phyloP scores from a whole-genome alignment of 2,329 filamentous ascomycete species.

The Aureobasidium sp. region DNA sequence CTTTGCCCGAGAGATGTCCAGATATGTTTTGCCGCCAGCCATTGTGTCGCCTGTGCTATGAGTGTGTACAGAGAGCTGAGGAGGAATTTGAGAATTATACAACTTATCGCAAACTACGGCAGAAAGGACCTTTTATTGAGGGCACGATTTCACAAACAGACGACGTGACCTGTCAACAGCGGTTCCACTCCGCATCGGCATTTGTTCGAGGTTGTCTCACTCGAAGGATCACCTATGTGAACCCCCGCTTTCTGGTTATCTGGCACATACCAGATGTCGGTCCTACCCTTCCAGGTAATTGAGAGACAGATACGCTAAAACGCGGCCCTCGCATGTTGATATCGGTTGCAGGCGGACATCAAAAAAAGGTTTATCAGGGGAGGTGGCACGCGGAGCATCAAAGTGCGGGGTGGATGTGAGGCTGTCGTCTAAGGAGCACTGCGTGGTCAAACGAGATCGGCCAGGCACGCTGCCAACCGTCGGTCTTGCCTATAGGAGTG shows the following conservation, averaged over 20 bases:
- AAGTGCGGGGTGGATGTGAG: too few relatives aligned
- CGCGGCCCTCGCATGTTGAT: too few relatives aligned
- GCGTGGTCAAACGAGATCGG: too few relatives aligned
- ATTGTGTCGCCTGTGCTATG: too few relatives aligned
- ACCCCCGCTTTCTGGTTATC: not conserved
- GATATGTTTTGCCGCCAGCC: slow-evolving; percentile 12
- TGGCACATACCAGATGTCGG: not conserved
- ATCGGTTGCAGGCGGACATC: too few relatives aligned
- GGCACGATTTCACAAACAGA: not conserved
- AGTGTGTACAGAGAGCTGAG: too few relatives aligned
- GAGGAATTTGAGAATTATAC: too few relatives aligned
- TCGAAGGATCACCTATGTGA: not conserved
- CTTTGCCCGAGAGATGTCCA: slow-evolving; percentile 18
- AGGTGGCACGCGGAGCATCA: too few relatives aligned
- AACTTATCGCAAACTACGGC: too few relatives aligned
- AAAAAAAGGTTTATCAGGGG: too few relatives aligned
- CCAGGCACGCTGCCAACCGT: too few relatives aligned
- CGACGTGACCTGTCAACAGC: not conserved
- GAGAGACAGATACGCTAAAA: not conserved
- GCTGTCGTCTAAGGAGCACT: too few relatives aligned
- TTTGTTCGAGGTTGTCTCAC: not conserved
- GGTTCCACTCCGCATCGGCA: not conserved
- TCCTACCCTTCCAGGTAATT: not conserved
- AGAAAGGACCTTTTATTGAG: slow-evolving; percentile 3
- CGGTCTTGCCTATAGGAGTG: not conserved